Evolutionary conservation across 2,329 filamentous ascomycete genomes (phyloP).

Genomic region (Fusarium keratoplasticum): DNA sequence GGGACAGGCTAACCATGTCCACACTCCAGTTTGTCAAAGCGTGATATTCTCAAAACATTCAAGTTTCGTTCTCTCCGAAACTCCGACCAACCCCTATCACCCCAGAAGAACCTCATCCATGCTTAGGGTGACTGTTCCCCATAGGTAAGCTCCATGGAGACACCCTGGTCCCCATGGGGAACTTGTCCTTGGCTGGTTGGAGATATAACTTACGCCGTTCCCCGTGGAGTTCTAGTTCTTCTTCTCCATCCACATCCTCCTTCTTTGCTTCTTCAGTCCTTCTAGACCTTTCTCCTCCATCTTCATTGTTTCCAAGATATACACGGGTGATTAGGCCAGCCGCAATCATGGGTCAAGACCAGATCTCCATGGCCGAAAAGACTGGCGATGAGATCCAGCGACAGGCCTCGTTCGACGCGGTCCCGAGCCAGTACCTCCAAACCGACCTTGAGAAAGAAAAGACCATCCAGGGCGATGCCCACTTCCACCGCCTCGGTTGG

Average conservation of each 20-base stretch:
- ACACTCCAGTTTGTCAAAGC: not conserved
- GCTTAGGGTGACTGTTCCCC: not conserved
- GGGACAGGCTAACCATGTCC: not conserved
- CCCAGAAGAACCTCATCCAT: not conserved
- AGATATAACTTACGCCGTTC: not conserved
- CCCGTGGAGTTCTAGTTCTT: not conserved
- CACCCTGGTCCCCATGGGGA: not conserved
- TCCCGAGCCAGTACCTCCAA: not conserved
- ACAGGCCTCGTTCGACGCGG: not conserved
- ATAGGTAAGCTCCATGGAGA: not conserved
- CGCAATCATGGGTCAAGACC: not conserved
- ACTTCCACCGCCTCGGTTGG: not conserved
- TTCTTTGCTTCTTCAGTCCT: not conserved
- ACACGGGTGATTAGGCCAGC: not conserved
- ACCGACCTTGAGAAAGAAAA: conserved; percentile 3
- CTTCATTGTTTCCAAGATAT: not conserved
- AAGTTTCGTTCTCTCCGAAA: not conserved
- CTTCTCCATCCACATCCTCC: not conserved
- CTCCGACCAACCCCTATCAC: not conserved
- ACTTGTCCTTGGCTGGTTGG: not conserved
- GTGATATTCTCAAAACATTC: not conserved
- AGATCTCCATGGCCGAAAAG: not conserved
- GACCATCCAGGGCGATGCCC: not conserved
- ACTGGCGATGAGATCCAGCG: not conserved
- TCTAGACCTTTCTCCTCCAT: not conserved